These are phyloP conservation scores for Rhododendron molle DNA, from an alignment of 148 eudicot species.

Conservation along the genomic window DNA sequence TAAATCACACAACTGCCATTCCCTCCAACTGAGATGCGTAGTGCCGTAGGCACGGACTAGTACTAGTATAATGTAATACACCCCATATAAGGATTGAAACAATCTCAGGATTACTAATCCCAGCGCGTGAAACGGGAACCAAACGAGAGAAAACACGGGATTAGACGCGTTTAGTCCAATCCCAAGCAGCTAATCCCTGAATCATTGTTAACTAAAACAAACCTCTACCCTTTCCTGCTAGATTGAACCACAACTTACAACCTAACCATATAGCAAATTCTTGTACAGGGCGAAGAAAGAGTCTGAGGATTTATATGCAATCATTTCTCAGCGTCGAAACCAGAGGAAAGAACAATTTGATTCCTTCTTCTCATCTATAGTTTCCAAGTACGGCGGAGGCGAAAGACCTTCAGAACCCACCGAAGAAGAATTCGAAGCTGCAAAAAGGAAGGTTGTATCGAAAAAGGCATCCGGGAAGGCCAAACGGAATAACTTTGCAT, in stretches of 20 bases:
- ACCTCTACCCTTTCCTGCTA: no score
- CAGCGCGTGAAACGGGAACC: no score
- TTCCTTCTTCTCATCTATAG: conserved; percentile 74
- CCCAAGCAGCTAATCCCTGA: no score
- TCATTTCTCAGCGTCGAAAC: conserved; percentile 67
- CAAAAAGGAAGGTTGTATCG: conserved; percentile 48
- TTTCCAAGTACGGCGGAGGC: conserved; percentile 63
- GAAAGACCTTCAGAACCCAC: conserved; percentile 54
- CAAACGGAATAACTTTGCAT: conserved; percentile 26
- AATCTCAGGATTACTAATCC: no score
- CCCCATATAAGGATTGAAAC: no score
- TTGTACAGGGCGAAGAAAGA: conserved; percentile 52
- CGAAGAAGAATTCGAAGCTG: conserved; percentile 91
- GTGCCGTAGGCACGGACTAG: no score
- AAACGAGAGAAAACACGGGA: no score
- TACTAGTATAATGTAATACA: no score
- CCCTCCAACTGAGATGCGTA: no score
- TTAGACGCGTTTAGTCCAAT: no score
- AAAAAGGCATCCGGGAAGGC: conserved; percentile 40
- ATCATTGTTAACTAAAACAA: no score
- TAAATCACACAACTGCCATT: no score
- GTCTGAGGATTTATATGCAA: conserved; percentile 62
- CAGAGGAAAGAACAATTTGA: conserved; percentile 71
- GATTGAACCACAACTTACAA: background rate
- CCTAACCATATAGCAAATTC: background rate